Evolutionary conservation across 352 stramenopile genomes (phyloP).

Genomic region (Peronospora belbahrii): DNA sequence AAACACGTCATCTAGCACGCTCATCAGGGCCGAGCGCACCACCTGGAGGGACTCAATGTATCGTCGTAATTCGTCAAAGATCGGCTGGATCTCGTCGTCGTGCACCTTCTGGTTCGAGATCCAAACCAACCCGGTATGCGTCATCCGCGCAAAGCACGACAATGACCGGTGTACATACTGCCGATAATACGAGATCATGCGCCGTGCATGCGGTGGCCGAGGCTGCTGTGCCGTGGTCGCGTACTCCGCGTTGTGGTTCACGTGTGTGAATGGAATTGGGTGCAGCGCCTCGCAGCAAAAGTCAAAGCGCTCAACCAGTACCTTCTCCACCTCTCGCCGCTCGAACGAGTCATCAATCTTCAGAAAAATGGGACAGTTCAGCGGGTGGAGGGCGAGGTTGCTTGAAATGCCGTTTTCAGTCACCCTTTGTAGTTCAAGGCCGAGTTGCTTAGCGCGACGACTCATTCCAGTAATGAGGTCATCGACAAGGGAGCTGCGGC

Average conservation of each 20-base stretch:
- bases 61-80: slow-evolving; percentile 56
- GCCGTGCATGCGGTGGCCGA: slow-evolving; percentile 17
- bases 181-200: slow-evolving; percentile 45
- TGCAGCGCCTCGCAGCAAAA: slow-evolving; percentile 73
- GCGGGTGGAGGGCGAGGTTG: slow-evolving; percentile 69
- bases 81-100: slow-evolving; percentile 52
- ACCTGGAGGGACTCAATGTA: slow-evolving; percentile 44
- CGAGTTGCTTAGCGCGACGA: slow-evolving; percentile 68
- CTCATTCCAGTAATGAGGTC: slow-evolving; percentile 66
- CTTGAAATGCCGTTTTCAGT: slow-evolving; percentile 69
- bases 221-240: slow-evolving; percentile 30
- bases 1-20: slow-evolving; percentile 30
- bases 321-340: slow-evolving; percentile 52
- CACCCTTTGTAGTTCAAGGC: slow-evolving; percentile 63
- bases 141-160: slow-evolving; percentile 66
- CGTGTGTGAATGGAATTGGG: slow-evolving; percentile 41
- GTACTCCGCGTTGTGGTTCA: slow-evolving; percentile 56
- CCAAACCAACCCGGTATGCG: slow-evolving; percentile 69
- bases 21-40: slow-evolving; percentile 30
- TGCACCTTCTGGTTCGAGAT: slow-evolving; percentile 74
- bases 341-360: slow-evolving; percentile 37
- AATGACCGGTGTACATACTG: slow-evolving; percentile 62
- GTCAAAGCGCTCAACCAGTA: slow-evolving; percentile 47
- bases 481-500: slow-evolving; percentile 71
- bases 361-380: slow-evolving; percentile 72